phyloP scores from a whole-genome alignment of 176 grass and related monocot genomes.

The Hordeum vulgare region DNA sequence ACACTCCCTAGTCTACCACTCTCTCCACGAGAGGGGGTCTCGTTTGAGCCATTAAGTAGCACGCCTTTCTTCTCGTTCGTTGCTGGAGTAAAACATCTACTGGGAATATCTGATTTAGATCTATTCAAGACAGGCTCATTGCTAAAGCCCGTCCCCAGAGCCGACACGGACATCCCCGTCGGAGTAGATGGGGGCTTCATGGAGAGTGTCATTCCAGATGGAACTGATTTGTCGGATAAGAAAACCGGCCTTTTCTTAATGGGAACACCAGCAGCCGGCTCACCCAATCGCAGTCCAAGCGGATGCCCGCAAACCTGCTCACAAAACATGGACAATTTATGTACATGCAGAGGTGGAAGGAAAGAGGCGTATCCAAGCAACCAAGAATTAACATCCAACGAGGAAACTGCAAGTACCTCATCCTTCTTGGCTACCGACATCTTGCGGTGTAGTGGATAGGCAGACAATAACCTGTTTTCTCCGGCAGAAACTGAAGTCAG shows the following conservation, averaged over 20 bases:
- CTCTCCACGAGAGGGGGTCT: neutral
- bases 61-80: neutral
- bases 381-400: neutral
- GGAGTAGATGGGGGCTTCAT: neutral
- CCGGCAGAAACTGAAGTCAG: constrained; percentile 37
- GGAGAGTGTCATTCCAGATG: neutral
- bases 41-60: constrained; percentile 3
- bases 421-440: constrained; percentile 48
- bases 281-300: constrained; percentile 9
- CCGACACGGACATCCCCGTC: neutral
- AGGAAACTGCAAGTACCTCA: constrained; percentile 37
- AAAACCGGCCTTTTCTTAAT: constrained; percentile 53
- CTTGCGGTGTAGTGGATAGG: neutral
- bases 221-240: constrained; percentile 4
- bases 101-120: constrained; percentile 1
- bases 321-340: constrained; percentile 17
- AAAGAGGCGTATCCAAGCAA: neutral
- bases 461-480: neutral
- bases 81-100: neutral
- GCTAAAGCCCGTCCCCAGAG: neutral
- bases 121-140: constrained; percentile 21
- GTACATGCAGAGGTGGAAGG: neutral
- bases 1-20: neutral
- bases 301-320: constrained; percentile 32
- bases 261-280: constrained; percentile 32